Percentiles rank a stretch among this genome's conserved stretches.
Evolutionary conservation across 83 land plant species (phyloP).

Genomic region (Larix sibirica): DNA sequence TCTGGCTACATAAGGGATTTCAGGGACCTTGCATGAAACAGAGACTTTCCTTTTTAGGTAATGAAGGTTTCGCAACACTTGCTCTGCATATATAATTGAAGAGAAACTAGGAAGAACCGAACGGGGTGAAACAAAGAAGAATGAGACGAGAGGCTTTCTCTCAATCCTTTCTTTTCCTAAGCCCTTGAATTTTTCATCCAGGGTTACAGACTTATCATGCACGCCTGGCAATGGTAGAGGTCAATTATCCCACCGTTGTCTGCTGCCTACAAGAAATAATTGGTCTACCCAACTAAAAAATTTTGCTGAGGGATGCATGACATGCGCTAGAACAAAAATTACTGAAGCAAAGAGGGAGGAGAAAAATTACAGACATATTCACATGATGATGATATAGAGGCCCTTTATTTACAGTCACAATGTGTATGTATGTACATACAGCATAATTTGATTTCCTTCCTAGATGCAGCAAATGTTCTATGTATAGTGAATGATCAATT

Average conservation of each 20-base stretch:
- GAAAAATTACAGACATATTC: not conserved
- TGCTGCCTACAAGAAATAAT: not conserved
- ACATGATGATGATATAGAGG: constrained; percentile 8
- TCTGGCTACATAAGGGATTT: not conserved
- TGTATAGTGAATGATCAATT: constrained; percentile 7
- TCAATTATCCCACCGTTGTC: not conserved
- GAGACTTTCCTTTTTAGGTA: not conserved
- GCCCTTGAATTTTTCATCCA: not conserved
- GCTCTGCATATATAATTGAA: constrained; percentile 1
- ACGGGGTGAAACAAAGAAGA: not conserved
- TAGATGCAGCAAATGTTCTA: constrained; percentile 9
- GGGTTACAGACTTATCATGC: constrained; percentile 7
- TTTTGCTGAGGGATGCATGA: constrained; percentile 5
- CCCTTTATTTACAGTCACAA: constrained; percentile 11
- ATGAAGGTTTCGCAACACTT: not conserved
- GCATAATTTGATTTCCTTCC: not conserved
- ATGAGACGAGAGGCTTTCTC: constrained; percentile 7
- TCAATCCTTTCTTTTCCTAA: constrained; percentile 1
- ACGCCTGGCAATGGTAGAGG: constrained; percentile 8
- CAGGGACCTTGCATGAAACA: not conserved
- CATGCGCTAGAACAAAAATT: not conserved
- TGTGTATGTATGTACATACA: not conserved
- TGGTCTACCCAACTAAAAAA: not conserved
- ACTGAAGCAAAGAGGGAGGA: not conserved
- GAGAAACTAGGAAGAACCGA: not conserved